Evolutionary conservation across 2,329 filamentous ascomycete species (phyloP).

Genomic region (Byssothecium circinans): DNA sequence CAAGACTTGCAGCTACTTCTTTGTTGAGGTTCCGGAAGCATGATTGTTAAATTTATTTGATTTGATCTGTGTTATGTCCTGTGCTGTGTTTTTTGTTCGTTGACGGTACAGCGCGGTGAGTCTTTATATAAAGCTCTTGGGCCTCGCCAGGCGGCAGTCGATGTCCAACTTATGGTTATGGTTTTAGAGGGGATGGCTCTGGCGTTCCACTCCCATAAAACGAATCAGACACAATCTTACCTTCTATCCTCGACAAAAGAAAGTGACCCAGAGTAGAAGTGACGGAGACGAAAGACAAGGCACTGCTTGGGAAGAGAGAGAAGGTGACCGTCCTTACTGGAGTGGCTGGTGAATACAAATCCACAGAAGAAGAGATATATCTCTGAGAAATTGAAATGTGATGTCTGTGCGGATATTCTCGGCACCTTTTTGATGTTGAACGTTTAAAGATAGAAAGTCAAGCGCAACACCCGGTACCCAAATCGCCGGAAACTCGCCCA

Average conservation of each 20-base stretch:
- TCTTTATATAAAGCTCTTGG: not conserved
- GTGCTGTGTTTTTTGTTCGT: not conserved
- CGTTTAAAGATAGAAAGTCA: not conserved
- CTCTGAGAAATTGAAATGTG: not conserved
- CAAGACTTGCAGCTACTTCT: slow-evolving; percentile 21
- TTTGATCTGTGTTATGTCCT: not conserved
- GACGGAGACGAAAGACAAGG: not conserved
- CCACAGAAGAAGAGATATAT: not conserved
- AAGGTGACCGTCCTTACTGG: not conserved
- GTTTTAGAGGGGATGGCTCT: not conserved
- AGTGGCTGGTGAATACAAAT: not conserved
- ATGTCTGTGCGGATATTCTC: not conserved
- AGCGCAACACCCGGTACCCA: not conserved
- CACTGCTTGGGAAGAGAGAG: not conserved
- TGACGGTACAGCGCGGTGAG: not conserved
- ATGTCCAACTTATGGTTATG: not conserved
- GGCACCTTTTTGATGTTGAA: not conserved
- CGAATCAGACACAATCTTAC: not conserved
- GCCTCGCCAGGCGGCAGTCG: not conserved
- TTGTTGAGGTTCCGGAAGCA: slow-evolving; percentile 13
- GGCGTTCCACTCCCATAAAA: not conserved
- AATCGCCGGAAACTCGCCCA: not conserved
- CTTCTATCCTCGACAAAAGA: not conserved
- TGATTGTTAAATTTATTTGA: not conserved
- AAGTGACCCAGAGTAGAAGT: not conserved